Conservation (phyloP, 805 yeast genomes). For the Ogataea trehaloabstinens region DNA sequence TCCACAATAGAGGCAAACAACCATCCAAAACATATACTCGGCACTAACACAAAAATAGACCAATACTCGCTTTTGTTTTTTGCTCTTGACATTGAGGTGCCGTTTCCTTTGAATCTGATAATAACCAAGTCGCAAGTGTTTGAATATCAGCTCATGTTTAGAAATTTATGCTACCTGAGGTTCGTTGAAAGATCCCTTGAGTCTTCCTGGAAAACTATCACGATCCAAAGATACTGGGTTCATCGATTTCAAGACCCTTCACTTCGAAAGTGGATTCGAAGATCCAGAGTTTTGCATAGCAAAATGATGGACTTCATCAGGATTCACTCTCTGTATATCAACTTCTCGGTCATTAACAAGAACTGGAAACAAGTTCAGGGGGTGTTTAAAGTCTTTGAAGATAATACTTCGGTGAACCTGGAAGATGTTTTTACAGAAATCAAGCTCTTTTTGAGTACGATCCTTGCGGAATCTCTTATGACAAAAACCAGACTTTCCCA, state of each 20-base stretch:
- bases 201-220: constrained; percentile 70
- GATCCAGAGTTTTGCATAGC: constrained; percentile 53
- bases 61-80: constrained; percentile 49
- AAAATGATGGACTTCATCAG: constrained; percentile 57
- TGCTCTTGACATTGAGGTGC: constrained; percentile 59
- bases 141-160: constrained; percentile 77
- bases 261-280: constrained; percentile 51
- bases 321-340: constrained; percentile 53
- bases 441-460: constrained; percentile 58
- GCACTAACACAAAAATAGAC: constrained; percentile 34
- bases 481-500: constrained; percentile 56
- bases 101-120: constrained; percentile 83
- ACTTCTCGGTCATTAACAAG: constrained; percentile 56
- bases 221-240: constrained; percentile 65
- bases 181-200: constrained; percentile 59
- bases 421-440: constrained; percentile 45
- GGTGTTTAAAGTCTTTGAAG: constrained; percentile 24
- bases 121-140: constrained; percentile 66
- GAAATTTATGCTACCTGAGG: constrained; percentile 65
- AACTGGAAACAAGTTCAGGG: constrained; percentile 45
- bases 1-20: constrained; percentile 36
- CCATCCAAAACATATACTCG: constrained; percentile 11
- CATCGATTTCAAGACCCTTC: constrained; percentile 41
- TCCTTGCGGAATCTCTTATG: constrained; percentile 63
- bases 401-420: constrained; percentile 27